These are phyloP conservation scores for Backusella parvicylindrica DNA, from an alignment of 192 early-diverging fungal species.

Conservation along the genomic window DNA sequence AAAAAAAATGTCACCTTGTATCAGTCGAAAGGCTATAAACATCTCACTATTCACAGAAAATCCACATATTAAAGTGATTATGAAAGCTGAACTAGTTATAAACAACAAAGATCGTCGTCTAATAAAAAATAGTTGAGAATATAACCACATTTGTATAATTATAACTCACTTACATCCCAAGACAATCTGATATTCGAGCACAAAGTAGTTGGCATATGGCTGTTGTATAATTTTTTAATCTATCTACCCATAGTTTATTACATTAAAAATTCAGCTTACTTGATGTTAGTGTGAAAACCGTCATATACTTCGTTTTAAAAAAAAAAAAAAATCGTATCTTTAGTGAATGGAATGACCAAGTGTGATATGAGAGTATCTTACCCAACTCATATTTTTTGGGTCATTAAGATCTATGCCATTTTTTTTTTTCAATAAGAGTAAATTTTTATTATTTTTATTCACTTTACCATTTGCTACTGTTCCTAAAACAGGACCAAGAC, in stretches of 20 bases:
- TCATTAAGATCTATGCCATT: not conserved
- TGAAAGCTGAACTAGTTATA: not conserved
- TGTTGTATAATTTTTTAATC: not conserved
- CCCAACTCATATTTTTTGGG: not conserved
- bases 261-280: not conserved
- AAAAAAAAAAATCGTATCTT: not conserved
- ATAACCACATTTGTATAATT: not conserved
- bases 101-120: not conserved
- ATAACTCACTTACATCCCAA: not conserved
- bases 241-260: too few species aligned
- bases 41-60: not conserved
- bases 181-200: not conserved
- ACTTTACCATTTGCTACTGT: not conserved
- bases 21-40: not conserved
- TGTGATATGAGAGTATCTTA: not conserved
- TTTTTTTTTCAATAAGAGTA: too few species aligned
- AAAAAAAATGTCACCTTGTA: not conserved
- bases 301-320: not conserved
- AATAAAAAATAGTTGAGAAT: not conserved
- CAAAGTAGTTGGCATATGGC: not conserved
- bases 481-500: not conserved
- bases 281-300: not conserved
- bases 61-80: not conserved
- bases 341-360: not conserved
- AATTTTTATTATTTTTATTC: too few species aligned